Percentiles rank a stretch among this genome's conserved stretches.
These are phyloP conservation scores for Capsella bursapastoris DNA, from an alignment of 345 rosid species.

Conservation along the genomic window DNA sequence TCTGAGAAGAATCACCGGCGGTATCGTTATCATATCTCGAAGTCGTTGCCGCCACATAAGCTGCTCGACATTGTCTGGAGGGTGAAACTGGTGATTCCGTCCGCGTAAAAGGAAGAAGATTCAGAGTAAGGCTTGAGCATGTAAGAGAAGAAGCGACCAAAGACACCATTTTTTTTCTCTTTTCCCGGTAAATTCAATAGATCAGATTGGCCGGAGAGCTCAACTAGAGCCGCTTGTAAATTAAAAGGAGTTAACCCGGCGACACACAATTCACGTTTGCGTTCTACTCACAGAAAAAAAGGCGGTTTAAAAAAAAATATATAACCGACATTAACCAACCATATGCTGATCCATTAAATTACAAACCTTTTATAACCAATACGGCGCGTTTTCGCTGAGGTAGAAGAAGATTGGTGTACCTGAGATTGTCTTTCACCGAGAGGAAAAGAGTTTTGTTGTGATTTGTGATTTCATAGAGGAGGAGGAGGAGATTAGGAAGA, in stretches of 20 bases:
- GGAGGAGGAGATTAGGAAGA: slow-evolving; percentile 6
- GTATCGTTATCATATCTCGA: slow-evolving; percentile 20
- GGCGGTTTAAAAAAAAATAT: too few relatives aligned
- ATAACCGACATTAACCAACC: too few relatives aligned
- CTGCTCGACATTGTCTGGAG: slow-evolving; percentile 36
- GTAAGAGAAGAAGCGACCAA: slow-evolving; percentile 42
- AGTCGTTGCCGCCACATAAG: slow-evolving; percentile 48
- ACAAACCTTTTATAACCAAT: too few relatives aligned
- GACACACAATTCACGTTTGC: slow-evolving; percentile 19
- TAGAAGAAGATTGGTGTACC: too few relatives aligned
- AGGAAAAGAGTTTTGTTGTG: not conserved
- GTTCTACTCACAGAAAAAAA: not conserved
- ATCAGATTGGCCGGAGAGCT: slow-evolving; percentile 33
- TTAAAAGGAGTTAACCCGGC: not conserved
- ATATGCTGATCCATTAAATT: too few relatives aligned
- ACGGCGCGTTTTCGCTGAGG: too few relatives aligned
- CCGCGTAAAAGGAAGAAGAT: slow-evolving; percentile 12
- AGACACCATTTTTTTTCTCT: slow-evolving; percentile 39
- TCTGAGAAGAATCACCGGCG: slow-evolving; percentile 28
- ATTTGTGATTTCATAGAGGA: slow-evolving; percentile 12
- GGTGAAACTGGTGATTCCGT: slow-evolving; percentile 18
- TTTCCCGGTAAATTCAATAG: not conserved
- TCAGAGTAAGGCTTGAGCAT: slow-evolving; percentile 32
- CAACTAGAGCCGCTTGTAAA: not conserved
- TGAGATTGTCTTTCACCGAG: too few relatives aligned